A percentile compares a stretch with the other conserved stretches of the same genome.
Evolutionary conservation across 192 early-diverging fungal species (phyloP).

Genomic region (Phycomyces nitens): DNA sequence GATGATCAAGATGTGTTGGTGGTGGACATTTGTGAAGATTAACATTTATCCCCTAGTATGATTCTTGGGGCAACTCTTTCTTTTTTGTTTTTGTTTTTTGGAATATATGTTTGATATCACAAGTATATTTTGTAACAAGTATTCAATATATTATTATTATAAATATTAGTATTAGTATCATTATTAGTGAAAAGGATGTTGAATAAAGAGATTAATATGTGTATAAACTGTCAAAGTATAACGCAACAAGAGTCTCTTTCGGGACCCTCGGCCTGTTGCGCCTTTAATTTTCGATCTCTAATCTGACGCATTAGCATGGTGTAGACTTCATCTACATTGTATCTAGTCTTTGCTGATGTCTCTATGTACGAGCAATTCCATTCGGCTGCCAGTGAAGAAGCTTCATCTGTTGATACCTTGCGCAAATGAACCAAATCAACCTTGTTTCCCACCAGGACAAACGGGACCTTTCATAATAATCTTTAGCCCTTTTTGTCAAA

Average conservation of each 20-base stretch:
- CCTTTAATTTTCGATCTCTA: conserved; percentile 55
- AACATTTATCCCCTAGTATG: neutral
- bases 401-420: conserved; percentile 56
- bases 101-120: too few relatives aligned
- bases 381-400: conserved; percentile 48
- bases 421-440: conserved; percentile 56
- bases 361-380: conserved; percentile 67
- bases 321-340: conserved; percentile 77
- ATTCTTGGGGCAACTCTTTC: too few relatives aligned
- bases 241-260: conserved; percentile 19
- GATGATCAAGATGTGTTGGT: conserved; percentile 16
- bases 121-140: too few relatives aligned
- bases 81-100: too few relatives aligned
- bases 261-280: conserved; percentile 8
- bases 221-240: conserved; percentile 13
- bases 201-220: too few relatives aligned
- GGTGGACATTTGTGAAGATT: neutral
- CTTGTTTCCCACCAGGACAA: conserved; percentile 81
- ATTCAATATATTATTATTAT: too few relatives aligned
- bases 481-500: too few relatives aligned
- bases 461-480: conserved; percentile 52
- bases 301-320: conserved; percentile 72
- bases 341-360: conserved; percentile 67
- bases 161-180: too few relatives aligned
- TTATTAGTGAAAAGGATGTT: too few relatives aligned